Evolutionary conservation across 345 rosid species (phyloP).

Genomic region (Salix suchowensis): DNA sequence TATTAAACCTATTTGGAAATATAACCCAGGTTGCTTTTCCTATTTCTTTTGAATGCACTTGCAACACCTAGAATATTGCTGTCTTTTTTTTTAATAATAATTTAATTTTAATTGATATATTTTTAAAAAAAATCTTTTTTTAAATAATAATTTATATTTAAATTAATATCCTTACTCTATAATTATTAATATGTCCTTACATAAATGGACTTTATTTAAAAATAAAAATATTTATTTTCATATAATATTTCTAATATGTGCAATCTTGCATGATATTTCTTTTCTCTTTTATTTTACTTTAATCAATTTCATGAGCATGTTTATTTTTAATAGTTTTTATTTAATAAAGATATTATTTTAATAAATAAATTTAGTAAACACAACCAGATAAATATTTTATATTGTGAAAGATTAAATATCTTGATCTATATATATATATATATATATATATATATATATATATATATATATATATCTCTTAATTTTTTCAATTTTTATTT

Average conservation of each 20-base stretch:
- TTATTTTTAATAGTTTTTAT: not conserved
- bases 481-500: not conserved
- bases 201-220: not conserved
- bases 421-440: not conserved
- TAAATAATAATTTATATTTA: not conserved
- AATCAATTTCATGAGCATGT: not conserved
- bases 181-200: not conserved
- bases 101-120: too few species aligned
- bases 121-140: too few species aligned
- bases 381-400: not conserved
- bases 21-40: not conserved
- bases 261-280: not conserved
- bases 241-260: not conserved
- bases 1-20: not conserved
- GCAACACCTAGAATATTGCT: too few species aligned
- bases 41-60: not conserved
- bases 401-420: not conserved
- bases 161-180: not conserved
- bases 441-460: rapidly evolving
- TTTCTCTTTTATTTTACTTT: not conserved
- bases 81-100: too few species aligned
- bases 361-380: not conserved
- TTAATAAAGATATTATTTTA: not conserved
- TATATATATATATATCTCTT: not conserved
- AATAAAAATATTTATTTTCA: too few species aligned